Base-by-base conservation (phyloP, 2,329 filamentous ascomycete genomes). In the Fusarium azukiicola region DNA sequence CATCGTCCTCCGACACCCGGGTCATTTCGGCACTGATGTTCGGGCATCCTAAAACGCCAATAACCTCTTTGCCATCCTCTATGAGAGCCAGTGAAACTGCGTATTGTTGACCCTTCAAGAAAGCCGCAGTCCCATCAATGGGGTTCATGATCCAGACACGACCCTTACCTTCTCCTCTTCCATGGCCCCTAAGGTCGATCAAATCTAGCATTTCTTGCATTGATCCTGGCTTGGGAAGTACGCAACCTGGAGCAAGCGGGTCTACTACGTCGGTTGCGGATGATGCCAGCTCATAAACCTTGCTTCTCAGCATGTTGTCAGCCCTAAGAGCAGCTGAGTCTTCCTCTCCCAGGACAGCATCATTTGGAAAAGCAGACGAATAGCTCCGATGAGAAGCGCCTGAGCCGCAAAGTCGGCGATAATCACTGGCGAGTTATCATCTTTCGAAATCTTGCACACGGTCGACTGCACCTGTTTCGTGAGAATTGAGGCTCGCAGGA, bases 71-170 rank as follows among this genome's bases (percentile, higher is more conserved):
- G 10, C 93, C 93, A 71, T 94, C 87, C 73, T 93, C 90, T 4
- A 95, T 84, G 76, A 95, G 85, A 6, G 91, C 91, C 27, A 94
- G 85, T 73, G 92, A 92, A 7, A 95, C 92, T 5, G 91, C 93
- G 74, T 94, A 95, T 84, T 95, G 93, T 84, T 93, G 89, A 6
- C 92, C 92, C 50, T 86, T 86, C 79, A 95, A 90, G 74, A 94
- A 95, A 0, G 93, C 92, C 23, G 91, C 91, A 3, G 93, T 95
- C 40, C 93, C 93, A 79, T 95, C 93, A 14, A 95, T 91, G 1
- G 93, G 93, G 80, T 95, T 93, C 83, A 95, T 90, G 46, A 93
- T 90, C 93, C 93, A 95, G 67, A 92, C 89, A 2, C 90, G 86
- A 1, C 89, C 86, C 5, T 84, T 72, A 14, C 67, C 70, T 3